Evolutionary conservation across 768 basidiomycete genomes (phyloP).

Genomic region (Inosperma sp.): DNA sequence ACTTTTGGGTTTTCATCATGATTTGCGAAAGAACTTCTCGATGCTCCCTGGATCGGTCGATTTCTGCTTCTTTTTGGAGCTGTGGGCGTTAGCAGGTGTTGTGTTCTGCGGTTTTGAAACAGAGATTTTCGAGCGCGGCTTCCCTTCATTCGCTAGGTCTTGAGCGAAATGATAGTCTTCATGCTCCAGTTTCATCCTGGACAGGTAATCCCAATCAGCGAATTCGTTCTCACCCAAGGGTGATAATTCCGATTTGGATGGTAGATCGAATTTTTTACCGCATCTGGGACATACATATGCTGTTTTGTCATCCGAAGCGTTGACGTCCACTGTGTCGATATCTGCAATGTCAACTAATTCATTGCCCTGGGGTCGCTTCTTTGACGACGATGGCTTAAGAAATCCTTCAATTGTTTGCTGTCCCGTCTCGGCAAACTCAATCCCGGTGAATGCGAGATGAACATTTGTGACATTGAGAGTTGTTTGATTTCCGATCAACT

Average conservation of each 20-base stretch:
- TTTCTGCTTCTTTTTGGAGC: conserved; percentile 29
- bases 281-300: conserved; percentile 54
- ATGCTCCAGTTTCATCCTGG: conserved; percentile 61
- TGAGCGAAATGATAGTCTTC: conserved; percentile 87
- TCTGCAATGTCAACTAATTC: conserved; percentile 3
- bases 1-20: conserved; percentile 5
- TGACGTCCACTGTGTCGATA: conserved; percentile 6
- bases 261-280: conserved; percentile 40
- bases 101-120: conserved; percentile 9
- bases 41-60: conserved; percentile 29
- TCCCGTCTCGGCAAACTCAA: conserved; percentile 70
- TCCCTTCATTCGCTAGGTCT: conserved; percentile 53
- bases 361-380: not conserved
- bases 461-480: conserved; percentile 69
- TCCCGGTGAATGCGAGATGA: conserved; percentile 68
- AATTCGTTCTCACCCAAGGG: conserved; percentile 31
- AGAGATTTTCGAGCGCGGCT: conserved; percentile 14
- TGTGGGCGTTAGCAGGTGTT: conserved; percentile 7
- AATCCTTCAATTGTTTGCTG: conserved; percentile 89
- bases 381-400: conserved; percentile 45
- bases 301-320: conserved; percentile 21
- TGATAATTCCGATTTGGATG: conserved; percentile 16
- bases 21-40: conserved; percentile 39
- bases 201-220: conserved; percentile 23
- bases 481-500: conserved; percentile 58